phyloP scores from a whole-genome alignment of 2,329 filamentous ascomycete genomes.

The Beauveria scarabaeidicola region DNA sequence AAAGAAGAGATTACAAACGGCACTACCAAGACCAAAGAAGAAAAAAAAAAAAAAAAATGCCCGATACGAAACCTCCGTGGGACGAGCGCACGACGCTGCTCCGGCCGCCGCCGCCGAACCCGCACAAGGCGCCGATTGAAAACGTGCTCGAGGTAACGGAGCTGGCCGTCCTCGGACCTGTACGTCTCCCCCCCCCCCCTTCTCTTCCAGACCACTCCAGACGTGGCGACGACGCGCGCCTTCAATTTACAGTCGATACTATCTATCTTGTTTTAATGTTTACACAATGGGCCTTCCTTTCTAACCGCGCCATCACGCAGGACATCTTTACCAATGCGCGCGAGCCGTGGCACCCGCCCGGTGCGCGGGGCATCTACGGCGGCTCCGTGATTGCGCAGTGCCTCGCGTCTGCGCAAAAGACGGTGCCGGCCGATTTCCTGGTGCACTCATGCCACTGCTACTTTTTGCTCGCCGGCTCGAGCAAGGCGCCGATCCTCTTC shows the following conservation, averaged over 20 bases:
- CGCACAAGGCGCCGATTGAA: constrained; percentile 72
- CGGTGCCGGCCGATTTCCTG: constrained; percentile 70
- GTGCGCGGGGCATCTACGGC: constrained; percentile 88
- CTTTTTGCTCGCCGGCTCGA: constrained; percentile 86
- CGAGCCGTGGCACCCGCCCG: constrained; percentile 83
- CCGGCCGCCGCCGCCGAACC: constrained; percentile 63
- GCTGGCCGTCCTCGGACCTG: constrained; percentile 64
- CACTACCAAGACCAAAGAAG: neutral
- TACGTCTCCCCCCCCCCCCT: constrained; percentile 32
- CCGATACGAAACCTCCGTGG: constrained; percentile 5
- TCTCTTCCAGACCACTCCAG: neutral
- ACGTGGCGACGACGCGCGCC: no score
- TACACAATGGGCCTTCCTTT: neutral
- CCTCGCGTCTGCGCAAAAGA: constrained; percentile 78
- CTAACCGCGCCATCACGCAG: constrained; percentile 30
- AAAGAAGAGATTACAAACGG: neutral
- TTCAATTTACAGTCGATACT: neutral
- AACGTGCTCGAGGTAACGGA: constrained; percentile 79
- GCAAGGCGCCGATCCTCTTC: constrained; percentile 80
- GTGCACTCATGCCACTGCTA: constrained; percentile 99
- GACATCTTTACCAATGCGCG: constrained; percentile 94
- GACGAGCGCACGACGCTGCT: constrained; percentile 38
- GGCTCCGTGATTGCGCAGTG: constrained; percentile 89
- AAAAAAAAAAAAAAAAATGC: neutral
- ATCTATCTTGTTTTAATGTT: neutral